phyloP scores from a whole-genome alignment of 2,329 filamentous ascomycete genomes.

The Clonostachys rhizophaga region DNA sequence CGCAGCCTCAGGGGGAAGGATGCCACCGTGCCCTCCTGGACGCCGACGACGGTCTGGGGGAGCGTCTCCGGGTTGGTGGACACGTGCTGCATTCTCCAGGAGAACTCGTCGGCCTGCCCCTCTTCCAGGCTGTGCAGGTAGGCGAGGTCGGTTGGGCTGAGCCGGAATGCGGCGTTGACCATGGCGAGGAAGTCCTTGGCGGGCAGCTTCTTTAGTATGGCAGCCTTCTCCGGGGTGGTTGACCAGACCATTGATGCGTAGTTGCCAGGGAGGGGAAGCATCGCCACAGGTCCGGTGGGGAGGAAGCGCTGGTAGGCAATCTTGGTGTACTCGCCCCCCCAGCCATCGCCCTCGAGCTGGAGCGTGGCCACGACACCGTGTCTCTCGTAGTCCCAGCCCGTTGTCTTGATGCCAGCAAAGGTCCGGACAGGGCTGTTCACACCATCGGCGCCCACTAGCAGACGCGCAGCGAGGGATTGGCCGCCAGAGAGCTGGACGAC shows the following conservation, averaged over 20 bases:
- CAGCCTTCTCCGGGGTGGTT: conserved; percentile 76
- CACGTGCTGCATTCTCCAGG: conserved; percentile 79
- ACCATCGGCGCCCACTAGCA: conserved; percentile 90
- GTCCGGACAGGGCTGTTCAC: conserved; percentile 89
- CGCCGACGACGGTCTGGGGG: conserved; percentile 61
- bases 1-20: conserved; percentile 89
- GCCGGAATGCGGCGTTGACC: conserved; percentile 90
- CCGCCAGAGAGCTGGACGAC: conserved; percentile 69
- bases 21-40: conserved; percentile 77
- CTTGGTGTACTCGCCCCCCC: conserved; percentile 51
- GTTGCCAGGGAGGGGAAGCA: conserved; percentile 83
- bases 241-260: conserved; percentile 91
- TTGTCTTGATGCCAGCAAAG: conserved; percentile 80
- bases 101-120: conserved; percentile 67
- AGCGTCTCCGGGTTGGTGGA: conserved; percentile 44
- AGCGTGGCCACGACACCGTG: conserved; percentile 91
- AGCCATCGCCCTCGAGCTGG: conserved; percentile 59
- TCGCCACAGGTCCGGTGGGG: conserved; percentile 84
- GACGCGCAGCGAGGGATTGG: conserved; percentile 67
- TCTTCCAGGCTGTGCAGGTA: conserved; percentile 68
- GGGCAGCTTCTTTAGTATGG: conserved; percentile 71
- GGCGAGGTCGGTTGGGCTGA: conserved; percentile 72
- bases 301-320: conserved; percentile 95
- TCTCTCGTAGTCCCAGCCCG: conserved; percentile 90
- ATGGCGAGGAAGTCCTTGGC: conserved; percentile 73